A percentile compares a stretch with the other conserved stretches of the same genome.
Evolutionary conservation across 2,329 filamentous ascomycete species (phyloP).

Genomic region (Diplodia intermedia): DNA sequence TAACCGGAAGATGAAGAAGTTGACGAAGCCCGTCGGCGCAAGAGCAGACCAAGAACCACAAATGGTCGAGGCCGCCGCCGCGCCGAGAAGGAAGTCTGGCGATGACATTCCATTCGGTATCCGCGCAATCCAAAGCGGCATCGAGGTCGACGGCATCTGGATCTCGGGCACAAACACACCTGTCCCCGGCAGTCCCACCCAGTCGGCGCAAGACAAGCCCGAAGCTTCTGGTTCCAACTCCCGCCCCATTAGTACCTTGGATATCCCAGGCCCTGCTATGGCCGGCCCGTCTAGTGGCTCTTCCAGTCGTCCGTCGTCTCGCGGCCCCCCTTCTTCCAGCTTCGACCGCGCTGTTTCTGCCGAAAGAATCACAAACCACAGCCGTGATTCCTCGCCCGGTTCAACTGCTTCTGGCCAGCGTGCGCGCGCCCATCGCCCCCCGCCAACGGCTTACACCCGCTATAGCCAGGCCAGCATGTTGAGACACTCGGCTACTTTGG

Average conservation of each 20-base stretch:
- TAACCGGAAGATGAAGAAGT: conserved; percentile 52
- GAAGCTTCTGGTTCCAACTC: conserved; percentile 23
- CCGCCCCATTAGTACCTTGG: conserved; percentile 16
- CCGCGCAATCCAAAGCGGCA: conserved; percentile 80
- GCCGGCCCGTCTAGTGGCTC: conserved; percentile 40
- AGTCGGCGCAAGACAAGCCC: conserved; percentile 13
- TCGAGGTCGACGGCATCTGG: conserved; percentile 82
- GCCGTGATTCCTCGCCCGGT: conserved; percentile 37
- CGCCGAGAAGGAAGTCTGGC: conserved; percentile 48
- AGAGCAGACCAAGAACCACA: conserved; percentile 57
- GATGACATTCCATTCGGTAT: conserved; percentile 84
- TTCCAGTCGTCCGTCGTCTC: conserved; percentile 46
- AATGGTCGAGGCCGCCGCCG: conserved; percentile 64
- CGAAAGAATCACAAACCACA: conserved; percentile 44
- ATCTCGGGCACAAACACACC: conserved; percentile 56
- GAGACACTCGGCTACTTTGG: conserved; percentile 44
- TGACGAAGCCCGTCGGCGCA: conserved; percentile 49
- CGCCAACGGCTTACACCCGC: conserved; percentile 46
- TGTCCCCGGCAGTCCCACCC: conserved; percentile 45
- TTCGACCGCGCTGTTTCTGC: conserved; percentile 50
- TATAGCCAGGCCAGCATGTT: conserved; percentile 47
- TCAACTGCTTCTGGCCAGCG: conserved; percentile 28
- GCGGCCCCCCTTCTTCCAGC: conserved; percentile 42
- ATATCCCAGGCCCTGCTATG: not conserved
- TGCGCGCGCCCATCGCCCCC: conserved; percentile 40